Conservation (phyloP, 2,329 filamentous ascomycete genomes). For the Pyrenochaeta sp. region DNA sequence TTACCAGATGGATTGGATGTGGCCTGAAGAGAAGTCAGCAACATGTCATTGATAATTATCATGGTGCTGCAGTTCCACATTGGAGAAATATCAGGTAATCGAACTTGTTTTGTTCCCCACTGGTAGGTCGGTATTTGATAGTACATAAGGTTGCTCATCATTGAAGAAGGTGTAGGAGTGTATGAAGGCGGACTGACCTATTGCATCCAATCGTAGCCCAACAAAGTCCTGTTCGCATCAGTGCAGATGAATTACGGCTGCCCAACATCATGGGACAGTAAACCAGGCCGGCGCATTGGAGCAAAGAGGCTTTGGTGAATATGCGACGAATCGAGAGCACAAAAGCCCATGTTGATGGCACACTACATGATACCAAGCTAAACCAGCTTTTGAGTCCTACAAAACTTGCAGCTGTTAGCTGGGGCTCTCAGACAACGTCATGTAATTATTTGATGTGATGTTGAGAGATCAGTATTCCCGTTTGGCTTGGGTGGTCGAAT, state of each 20-base stretch:
- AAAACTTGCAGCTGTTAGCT: constrained; percentile 26
- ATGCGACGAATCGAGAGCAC: constrained; percentile 1
- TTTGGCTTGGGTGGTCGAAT: constrained; percentile 53
- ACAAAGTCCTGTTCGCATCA: constrained; percentile 13
- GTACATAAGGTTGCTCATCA: constrained; percentile 50
- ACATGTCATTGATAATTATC: neutral
- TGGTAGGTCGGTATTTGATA: constrained; percentile 51
- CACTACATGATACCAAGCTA: neutral
- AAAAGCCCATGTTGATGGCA: too few relatives aligned
- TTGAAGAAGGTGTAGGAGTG: constrained; percentile 18
- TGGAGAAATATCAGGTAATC: constrained; percentile 46
- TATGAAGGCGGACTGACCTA: constrained; percentile 25
- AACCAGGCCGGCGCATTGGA: neutral
- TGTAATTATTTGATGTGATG: constrained; percentile 10
- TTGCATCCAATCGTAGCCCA: constrained; percentile 19
- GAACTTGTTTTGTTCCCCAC: constrained; percentile 50
- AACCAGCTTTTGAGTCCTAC: neutral
- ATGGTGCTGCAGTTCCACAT: constrained; percentile 1
- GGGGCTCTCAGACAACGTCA: constrained; percentile 6
- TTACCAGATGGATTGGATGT: neutral
- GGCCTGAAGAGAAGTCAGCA: constrained; percentile 26
- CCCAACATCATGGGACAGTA: neutral
- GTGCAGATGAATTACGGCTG: neutral
- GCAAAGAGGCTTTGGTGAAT: constrained; percentile 6
- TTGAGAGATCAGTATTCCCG: constrained; percentile 46